phyloP scores from a whole-genome alignment of 495 filamentous ascomycete genomes.

The Podospora pseudopauciseta region DNA sequence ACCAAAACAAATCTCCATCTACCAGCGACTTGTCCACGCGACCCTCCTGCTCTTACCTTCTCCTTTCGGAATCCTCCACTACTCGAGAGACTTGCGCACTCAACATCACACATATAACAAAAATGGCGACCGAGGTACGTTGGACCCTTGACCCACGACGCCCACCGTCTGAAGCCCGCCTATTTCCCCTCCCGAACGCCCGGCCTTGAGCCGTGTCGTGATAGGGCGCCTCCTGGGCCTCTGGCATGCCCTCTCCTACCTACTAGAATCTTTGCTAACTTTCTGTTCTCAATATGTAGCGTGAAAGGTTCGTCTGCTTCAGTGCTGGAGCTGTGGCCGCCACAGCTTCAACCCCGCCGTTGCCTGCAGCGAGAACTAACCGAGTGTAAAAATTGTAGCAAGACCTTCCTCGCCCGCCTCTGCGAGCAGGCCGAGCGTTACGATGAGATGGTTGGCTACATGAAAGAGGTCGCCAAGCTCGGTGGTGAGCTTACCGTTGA shows the following conservation, averaged over 20 bases:
- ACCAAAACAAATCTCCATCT: conserved; percentile 28
- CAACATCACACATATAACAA: conserved; percentile 27
- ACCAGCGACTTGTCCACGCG: conserved; percentile 16
- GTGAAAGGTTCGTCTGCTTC: conserved; percentile 68
- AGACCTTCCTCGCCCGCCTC: conserved; percentile 99
- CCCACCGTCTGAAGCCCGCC: conserved; percentile 20
- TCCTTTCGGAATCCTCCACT: conserved; percentile 24
- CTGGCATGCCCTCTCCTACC: background rate
- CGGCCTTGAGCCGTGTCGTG: conserved; percentile 25
- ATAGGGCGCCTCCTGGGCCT: conserved; percentile 20
- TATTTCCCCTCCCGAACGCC: conserved; percentile 22
- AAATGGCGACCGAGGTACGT: conserved; percentile 69
- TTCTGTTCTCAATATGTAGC: conserved; percentile 47
- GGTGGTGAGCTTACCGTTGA: conserved; percentile 95
- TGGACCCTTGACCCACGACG: conserved; percentile 25
- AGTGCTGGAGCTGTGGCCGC: background rate
- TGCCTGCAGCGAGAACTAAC: conserved; percentile 24
- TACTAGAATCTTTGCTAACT: conserved; percentile 38
- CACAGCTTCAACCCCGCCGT: conserved; percentile 8
- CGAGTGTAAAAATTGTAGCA: conserved; percentile 58
- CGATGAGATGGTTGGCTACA: conserved; percentile 99
- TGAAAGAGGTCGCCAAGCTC: conserved; percentile 99
- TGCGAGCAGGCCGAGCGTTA: conserved; percentile 99
- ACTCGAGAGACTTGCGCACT: conserved; percentile 21
- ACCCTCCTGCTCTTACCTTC: conserved; percentile 11